Conservation (phyloP, 179 eudicot species). For the Pouteria campechiana region DNA sequence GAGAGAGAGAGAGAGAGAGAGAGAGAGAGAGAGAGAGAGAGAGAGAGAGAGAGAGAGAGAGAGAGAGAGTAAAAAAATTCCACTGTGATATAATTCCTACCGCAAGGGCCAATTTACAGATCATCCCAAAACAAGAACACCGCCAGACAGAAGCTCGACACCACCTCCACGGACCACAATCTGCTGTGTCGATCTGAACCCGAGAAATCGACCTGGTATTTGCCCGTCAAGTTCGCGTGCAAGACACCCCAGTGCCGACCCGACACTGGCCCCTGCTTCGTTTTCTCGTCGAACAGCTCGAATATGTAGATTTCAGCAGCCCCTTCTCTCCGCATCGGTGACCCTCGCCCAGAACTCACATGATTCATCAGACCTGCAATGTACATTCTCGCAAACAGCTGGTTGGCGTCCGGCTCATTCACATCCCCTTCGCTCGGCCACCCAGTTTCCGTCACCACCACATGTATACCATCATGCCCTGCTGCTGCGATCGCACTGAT, state of each 20-base stretch:
- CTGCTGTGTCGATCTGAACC: not conserved
- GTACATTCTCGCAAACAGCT: constrained; percentile 48
- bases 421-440: constrained; percentile 45
- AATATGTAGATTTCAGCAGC: constrained; percentile 44
- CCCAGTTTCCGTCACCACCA: constrained; percentile 61
- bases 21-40: no score
- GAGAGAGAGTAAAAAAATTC: no score
- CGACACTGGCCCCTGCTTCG: not conserved
- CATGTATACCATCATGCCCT: constrained; percentile 66
- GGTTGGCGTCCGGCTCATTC: constrained; percentile 28
- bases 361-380: constrained; percentile 46
- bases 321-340: constrained; percentile 77
- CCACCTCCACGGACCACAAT: not conserved
- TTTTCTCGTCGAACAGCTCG: constrained; percentile 42
- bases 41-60: no score
- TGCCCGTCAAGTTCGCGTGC: constrained; percentile 50
- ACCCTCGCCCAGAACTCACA: constrained; percentile 46
- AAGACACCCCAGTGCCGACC: constrained; percentile 52
- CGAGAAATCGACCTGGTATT: constrained; percentile 34
- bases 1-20: no score
- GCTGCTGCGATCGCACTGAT: constrained; percentile 49
- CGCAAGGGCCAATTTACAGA: no score
- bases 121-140: not conserved
- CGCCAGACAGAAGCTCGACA: not conserved
- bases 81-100: no score